Conservation (phyloP, 495 filamentous ascomycete species). For the Tuber melanosporum region DNA sequence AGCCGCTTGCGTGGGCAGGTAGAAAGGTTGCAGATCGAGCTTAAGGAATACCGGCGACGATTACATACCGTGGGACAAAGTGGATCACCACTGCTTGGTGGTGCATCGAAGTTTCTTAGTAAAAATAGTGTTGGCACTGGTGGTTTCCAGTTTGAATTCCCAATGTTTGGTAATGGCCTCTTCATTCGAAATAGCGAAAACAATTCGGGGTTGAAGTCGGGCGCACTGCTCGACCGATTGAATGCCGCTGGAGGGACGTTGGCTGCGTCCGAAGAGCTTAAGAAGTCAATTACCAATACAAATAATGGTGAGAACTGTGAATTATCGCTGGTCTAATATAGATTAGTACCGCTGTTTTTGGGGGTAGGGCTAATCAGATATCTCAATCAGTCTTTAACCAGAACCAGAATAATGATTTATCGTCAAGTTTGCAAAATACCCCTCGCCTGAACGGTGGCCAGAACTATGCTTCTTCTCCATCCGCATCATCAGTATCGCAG, state of each 20-base stretch:
- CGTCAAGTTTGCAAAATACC: slow-evolving; percentile 33
- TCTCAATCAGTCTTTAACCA: slow-evolving; percentile 35
- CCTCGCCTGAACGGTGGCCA: slow-evolving; percentile 37
- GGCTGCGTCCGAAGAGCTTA: slow-evolving; percentile 27
- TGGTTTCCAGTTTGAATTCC: slow-evolving; percentile 92
- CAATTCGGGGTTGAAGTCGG: slow-evolving; percentile 11
- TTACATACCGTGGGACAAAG: slow-evolving; percentile 30
- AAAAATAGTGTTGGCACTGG: slow-evolving; percentile 54
- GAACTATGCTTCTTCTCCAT: slow-evolving; percentile 51
- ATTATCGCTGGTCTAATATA: slow-evolving; percentile 11
- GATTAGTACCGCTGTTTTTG: neutral
- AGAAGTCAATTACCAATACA: slow-evolving; percentile 19
- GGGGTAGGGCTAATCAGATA: neutral
- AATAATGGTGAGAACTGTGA: slow-evolving; percentile 35
- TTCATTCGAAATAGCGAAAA: slow-evolving; percentile 24
- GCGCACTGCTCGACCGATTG: slow-evolving; percentile 33
- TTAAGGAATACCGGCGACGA: slow-evolving; percentile 62
- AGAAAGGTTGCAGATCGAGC: slow-evolving; percentile 74
- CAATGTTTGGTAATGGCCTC: slow-evolving; percentile 63
- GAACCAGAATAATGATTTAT: slow-evolving; percentile 41
- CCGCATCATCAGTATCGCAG: slow-evolving; percentile 57
- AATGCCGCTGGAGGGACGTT: slow-evolving; percentile 22
- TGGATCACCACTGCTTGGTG: slow-evolving; percentile 13
- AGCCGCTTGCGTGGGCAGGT: slow-evolving; percentile 75
- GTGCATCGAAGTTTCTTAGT: slow-evolving; percentile 32